Conservation (phyloP, 2,329 filamentous ascomycete genomes). For the Fusarium nisikadoi region DNA sequence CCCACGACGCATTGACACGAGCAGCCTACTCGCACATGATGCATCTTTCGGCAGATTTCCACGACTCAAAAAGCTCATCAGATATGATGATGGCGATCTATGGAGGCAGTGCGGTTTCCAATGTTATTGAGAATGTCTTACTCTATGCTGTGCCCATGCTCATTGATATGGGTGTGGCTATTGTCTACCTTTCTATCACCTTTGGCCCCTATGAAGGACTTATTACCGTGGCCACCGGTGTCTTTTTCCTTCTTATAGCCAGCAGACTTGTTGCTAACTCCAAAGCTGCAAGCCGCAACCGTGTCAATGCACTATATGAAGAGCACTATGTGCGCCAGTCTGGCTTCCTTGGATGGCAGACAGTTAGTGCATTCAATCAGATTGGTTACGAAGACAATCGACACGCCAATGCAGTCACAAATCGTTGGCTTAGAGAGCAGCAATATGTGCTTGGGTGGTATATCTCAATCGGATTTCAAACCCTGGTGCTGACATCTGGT, state of each 20-base stretch:
- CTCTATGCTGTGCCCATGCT: slow-evolving; percentile 70
- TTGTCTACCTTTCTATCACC: slow-evolving; percentile 67
- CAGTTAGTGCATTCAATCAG: slow-evolving; percentile 69
- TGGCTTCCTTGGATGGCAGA: slow-evolving; percentile 69
- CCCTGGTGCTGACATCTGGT: slow-evolving; percentile 74
- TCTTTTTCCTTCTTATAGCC: slow-evolving; percentile 66
- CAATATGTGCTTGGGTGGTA: slow-evolving; percentile 57
- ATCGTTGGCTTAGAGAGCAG: slow-evolving; percentile 52
- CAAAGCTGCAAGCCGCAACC: slow-evolving; percentile 60
- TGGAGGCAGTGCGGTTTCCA: slow-evolving; percentile 64
- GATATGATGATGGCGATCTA: slow-evolving; percentile 68
- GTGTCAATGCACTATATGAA: slow-evolving; percentile 64
- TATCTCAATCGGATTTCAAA: slow-evolving; percentile 65
- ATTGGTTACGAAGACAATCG: slow-evolving; percentile 65
- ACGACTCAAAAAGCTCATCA: slow-evolving; percentile 69
- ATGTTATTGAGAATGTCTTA: slow-evolving; percentile 66
- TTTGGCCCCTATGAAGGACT: slow-evolving; percentile 71
- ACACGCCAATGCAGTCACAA: slow-evolving; percentile 61
- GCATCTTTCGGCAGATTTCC: slow-evolving; percentile 69
- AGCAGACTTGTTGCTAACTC: slow-evolving; percentile 62
- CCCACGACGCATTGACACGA: slow-evolving; percentile 62
- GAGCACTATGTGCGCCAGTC: slow-evolving; percentile 66
- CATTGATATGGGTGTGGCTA: slow-evolving; percentile 68
- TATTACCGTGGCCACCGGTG: slow-evolving; percentile 68
- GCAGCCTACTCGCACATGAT: slow-evolving; percentile 70